Conservation (phyloP, 352 stramenopile genomes). For the Globisporangium lucens region DNA sequence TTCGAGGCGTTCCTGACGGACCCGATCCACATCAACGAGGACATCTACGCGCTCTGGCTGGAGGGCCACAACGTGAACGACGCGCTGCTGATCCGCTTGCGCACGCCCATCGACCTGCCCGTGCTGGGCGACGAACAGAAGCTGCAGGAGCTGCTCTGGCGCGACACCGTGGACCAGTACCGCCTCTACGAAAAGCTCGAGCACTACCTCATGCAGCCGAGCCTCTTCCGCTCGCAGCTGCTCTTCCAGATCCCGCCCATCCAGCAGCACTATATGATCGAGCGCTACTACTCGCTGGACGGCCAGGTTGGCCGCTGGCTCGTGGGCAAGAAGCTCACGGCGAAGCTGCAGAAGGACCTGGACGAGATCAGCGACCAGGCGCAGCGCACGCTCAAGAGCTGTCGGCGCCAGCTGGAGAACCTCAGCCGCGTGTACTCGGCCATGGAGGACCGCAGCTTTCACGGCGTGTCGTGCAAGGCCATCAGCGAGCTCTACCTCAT, state of each 20-base stretch:
- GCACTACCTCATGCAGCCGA: constrained; percentile 79
- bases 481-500: constrained; percentile 66
- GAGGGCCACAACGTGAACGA: constrained; percentile 62
- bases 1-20: constrained; percentile 83
- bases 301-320: constrained; percentile 66
- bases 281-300: constrained; percentile 79
- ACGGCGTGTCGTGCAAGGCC: constrained; percentile 38
- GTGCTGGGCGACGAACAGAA: constrained; percentile 48
- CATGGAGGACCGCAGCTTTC: constrained; percentile 81
- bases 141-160: constrained; percentile 69
- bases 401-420: constrained; percentile 75
- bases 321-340: constrained; percentile 75
- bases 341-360: constrained; percentile 82
- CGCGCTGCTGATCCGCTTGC: constrained; percentile 47
- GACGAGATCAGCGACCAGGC: constrained; percentile 78
- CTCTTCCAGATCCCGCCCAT: constrained; percentile 78
- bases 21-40: constrained; percentile 73
- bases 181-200: constrained; percentile 82
- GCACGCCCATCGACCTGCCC: constrained; percentile 42
- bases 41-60: constrained; percentile 79
- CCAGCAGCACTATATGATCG: constrained; percentile 80
- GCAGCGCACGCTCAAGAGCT: constrained; percentile 68
- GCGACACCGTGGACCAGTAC: constrained; percentile 83
- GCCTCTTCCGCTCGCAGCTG: constrained; percentile 72
- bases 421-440: constrained; percentile 67